Base-by-base conservation (phyloP, 495 filamentous ascomycete genomes). In the Penicillium paradoxum region DNA sequence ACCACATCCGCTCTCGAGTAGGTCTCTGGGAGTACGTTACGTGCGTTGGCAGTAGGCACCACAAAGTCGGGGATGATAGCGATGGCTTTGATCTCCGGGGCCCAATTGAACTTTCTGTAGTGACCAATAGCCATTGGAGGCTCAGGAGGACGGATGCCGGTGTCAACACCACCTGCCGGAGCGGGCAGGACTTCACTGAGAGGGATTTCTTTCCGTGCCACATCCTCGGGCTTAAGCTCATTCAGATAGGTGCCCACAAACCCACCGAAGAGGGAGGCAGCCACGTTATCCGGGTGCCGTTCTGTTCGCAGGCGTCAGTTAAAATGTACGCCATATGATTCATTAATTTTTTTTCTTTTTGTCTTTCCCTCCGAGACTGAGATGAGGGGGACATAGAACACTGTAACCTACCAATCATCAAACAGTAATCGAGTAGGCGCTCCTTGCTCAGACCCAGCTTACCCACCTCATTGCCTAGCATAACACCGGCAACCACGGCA, bases 281-380 rank as follows among this genome's bases (percentile, higher is more conserved):
- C 95, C 29, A 98, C 89, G 59, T 98, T 97, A 73, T 98, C 93
- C 4, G 93, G 93, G 71, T 98, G 93, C 24, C 92, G 84, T 70
- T 97, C 92, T 80, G 60, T 39, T 45, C 21, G 29, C 42, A 38
- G 45, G 10, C 37, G 45, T 59, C 46, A 64, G 56, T 49, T 2
- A 4, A 19, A 30, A 57, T 55, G 49, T 39, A 58, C 15, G 43
- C 10, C 11, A 40, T 44, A 44, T 15, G 25, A 21, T 11, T 24
- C 10, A 19, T 39, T 2, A n/a, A 11, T 30, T 29, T 9, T 27
- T 17, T 5, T 4, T 32, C 2, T 32, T 39, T 5, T 14, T 14
- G 27, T 29, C 10, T 27, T 27, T 10, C 4, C 9, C 8, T 17
- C 41, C 24, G 8, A 11, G 15, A 29, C n/a, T 27, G 21, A 43